Percentiles rank a stretch among this genome's conserved stretches.
Evolutionary conservation across 805 yeast species (phyloP).

Genomic region (Ogataea siamensis): DNA sequence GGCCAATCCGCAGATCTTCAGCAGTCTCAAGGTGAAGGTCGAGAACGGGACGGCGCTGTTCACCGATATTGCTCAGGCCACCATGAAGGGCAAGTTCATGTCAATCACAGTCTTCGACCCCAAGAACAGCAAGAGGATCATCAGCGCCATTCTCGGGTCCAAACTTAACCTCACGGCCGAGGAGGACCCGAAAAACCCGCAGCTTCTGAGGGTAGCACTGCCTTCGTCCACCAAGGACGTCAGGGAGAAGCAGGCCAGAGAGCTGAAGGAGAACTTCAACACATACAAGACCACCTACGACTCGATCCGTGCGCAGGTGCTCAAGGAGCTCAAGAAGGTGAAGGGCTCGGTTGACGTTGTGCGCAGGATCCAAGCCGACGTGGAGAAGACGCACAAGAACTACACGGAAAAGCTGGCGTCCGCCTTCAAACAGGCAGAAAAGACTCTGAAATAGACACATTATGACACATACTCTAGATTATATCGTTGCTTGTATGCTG

Average conservation of each 20-base stretch:
- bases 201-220: slow-evolving; percentile 66
- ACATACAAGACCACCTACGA: slow-evolving; percentile 58
- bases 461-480: too few relatives aligned
- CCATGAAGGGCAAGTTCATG: slow-evolving; percentile 65
- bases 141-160: slow-evolving; percentile 67
- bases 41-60: slow-evolving; percentile 47
- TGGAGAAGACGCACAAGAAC: slow-evolving; percentile 69
- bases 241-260: slow-evolving; percentile 51
- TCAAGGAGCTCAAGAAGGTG: slow-evolving; percentile 49
- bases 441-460: slow-evolving; percentile 25
- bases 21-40: slow-evolving; percentile 50
- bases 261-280: slow-evolving; percentile 66
- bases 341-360: slow-evolving; percentile 54
- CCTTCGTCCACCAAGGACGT: slow-evolving; percentile 75
- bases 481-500: slow-evolving; percentile 7
- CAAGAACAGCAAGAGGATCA: slow-evolving; percentile 60
- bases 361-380: slow-evolving; percentile 51
- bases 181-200: slow-evolving; percentile 67
- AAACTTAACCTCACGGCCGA: slow-evolving; percentile 79
- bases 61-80: slow-evolving; percentile 67
- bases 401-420: slow-evolving; percentile 58
- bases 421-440: slow-evolving; percentile 54
- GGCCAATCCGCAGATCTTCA: slow-evolving; percentile 65
- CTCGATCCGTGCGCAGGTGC: slow-evolving; percentile 53
- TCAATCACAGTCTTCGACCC: slow-evolving; percentile 89